Evolutionary conservation across 257 asterid genomes (phyloP).

Genomic region (Solanum dulcamara): DNA sequence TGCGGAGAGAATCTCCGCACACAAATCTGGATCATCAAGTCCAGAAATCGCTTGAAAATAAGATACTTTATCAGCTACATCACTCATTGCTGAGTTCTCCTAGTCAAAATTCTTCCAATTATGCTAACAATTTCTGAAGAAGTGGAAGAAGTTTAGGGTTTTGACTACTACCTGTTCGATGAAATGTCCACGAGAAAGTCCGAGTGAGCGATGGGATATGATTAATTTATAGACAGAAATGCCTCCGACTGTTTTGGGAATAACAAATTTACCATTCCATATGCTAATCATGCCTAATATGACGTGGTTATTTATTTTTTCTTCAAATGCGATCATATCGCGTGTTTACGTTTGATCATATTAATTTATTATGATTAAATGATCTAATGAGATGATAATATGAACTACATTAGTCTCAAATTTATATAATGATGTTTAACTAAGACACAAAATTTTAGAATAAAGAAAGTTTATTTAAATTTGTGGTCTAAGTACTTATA

Average conservation of each 20-base stretch:
- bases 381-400: background rate
- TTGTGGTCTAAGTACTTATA: background rate
- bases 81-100: constrained; percentile 38
- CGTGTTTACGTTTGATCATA: background rate
- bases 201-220: background rate
- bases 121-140: background rate
- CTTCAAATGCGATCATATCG: rapidly evolving
- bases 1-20: constrained; percentile 82
- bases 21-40: constrained; percentile 71
- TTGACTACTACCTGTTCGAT: background rate
- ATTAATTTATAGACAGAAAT: background rate
- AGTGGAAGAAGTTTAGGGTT: background rate
- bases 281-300: background rate
- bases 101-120: background rate
- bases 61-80: constrained; percentile 71
- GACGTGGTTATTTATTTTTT: background rate
- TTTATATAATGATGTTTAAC: background rate
- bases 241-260: background rate
- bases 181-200: background rate
- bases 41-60: constrained; percentile 92
- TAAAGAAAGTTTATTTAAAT: background rate
- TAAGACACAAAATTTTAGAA: background rate
- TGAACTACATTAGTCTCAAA: too few species aligned
- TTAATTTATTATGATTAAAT: too few species aligned
- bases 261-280: background rate